Percentiles rank a stretch among this genome's conserved stretches.
Conservation (phyloP, 169 alveolate genomes). For the Plasmodium ovale region DNA sequence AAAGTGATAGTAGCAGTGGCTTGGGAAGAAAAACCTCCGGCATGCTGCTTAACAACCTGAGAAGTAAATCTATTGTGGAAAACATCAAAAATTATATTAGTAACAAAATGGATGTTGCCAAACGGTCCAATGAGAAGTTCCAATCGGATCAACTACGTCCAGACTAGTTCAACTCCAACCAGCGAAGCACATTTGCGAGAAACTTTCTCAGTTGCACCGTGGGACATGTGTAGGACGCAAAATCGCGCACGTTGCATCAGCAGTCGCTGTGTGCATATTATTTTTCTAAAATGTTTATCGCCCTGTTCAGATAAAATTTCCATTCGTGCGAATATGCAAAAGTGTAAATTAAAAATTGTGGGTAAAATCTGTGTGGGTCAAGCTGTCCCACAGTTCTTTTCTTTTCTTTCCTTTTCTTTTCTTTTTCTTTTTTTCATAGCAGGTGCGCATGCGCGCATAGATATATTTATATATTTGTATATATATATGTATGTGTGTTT, state of each 20-base stretch:
- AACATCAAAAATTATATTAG: slow-evolving; percentile 67
- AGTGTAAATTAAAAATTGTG: neutral
- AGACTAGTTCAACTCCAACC: neutral
- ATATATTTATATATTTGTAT: too few species aligned
- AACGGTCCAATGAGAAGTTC: neutral
- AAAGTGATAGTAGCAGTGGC: slow-evolving; percentile 6
- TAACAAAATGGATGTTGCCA: slow-evolving; percentile 44
- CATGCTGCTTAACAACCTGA: slow-evolving; percentile 5
- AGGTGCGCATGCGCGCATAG: neutral
- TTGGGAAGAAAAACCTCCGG: too few species aligned
- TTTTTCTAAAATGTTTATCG: neutral
- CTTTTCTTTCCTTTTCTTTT: neutral
- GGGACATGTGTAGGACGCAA: too few species aligned
- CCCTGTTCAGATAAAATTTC: neutral
- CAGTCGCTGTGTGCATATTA: too few species aligned
- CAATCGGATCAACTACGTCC: slow-evolving; percentile 1
- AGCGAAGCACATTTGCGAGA: neutral
- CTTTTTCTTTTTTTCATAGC: neutral
- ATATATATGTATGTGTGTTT: too few species aligned
- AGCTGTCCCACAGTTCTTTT: neutral
- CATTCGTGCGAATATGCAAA: neutral
- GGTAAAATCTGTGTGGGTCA: too few species aligned
- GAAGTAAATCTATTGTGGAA: slow-evolving; percentile 52
- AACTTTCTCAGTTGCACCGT: neutral
- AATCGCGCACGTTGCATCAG: too few species aligned